Base-by-base conservation (phyloP, 1,284 basidiomycete genomes). In the Trichosporon sp. region DNA sequence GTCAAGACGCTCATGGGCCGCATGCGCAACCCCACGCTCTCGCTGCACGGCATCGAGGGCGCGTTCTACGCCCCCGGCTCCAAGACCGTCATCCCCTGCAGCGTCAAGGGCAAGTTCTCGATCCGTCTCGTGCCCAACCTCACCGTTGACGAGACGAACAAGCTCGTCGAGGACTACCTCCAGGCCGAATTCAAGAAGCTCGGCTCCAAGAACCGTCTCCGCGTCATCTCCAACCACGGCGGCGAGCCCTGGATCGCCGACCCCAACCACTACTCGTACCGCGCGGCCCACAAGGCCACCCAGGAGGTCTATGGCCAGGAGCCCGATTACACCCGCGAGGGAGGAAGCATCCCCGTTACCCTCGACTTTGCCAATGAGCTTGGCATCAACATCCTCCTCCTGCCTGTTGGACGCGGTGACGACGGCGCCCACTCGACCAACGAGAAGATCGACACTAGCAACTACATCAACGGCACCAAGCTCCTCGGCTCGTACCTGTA, bases 1-100 rank as follows among this genome's bases (percentile, higher is more conserved):
- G 89, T 91, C 38, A 86, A 87, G n/a, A 91, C 93, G 78, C 77
- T 84, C 46, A 84, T 84, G 83, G 81, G 81, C 65, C 75, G 81
- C 73, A 84, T 84, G 83, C 76, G 82, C 68, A 89, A 90, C 84
- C 94, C 95, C 1, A 92, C 91, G 73, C 88, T 99, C 72, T 96
- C 94, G 2, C 85, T 99, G 16, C 96, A 99, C 84, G 97, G 96
- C 32, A 96, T 99, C 79, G 94, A 98, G 84, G 96, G 97, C 70
- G 97, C 96, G 4, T 98, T 98, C 87, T 92, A 80, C 72, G 92
- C 91, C 4, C 87, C 89, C 0, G 93, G 93, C 6, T 90, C 89
- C 63, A 97, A 97, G 89, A 99, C 96, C 0, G 97, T 99, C 80
- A 99, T 99, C 72, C 84, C 96, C 87, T 92, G 93, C 46, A 90